A percentile compares a stretch with the other conserved stretches of the same genome.
phyloP scores from a whole-genome alignment of 495 filamentous ascomycete genomes.

The Neurospora cerealis region DNA sequence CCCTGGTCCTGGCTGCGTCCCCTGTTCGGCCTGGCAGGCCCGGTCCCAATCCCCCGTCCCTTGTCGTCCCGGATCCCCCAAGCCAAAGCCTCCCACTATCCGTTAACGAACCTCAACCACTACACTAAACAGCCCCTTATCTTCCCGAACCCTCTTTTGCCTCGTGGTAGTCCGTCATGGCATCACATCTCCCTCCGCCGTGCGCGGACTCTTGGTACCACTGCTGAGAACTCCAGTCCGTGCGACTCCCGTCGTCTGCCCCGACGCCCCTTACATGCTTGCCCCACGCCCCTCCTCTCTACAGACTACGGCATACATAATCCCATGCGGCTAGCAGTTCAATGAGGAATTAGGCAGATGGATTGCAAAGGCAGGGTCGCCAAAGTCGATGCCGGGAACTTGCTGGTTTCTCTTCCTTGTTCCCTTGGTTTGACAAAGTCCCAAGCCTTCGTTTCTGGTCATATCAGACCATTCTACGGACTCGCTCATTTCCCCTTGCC shows the following conservation, averaged over 20 bases:
- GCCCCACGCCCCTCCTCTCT: conserved; percentile 6
- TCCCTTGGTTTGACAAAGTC: not conserved
- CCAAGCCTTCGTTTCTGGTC: not conserved
- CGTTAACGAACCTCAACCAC: conserved; percentile 7
- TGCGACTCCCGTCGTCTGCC: not conserved
- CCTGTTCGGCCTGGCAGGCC: conserved; percentile 21
- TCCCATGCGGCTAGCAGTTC: conserved; percentile 14
- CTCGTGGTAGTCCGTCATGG: conserved; percentile 25
- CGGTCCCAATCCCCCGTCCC: conserved; percentile 18
- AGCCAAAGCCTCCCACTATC: conserved; percentile 1
- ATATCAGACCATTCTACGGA: not conserved
- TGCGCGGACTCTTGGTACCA: not conserved
- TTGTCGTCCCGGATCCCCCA: not conserved
- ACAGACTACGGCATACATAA: conserved; percentile 14
- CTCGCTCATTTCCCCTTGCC: not conserved
- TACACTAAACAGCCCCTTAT: conserved; percentile 17
- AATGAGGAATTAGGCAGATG: conserved; percentile 12
- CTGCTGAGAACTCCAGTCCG: not conserved
- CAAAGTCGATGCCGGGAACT: not conserved
- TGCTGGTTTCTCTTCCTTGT: not conserved
- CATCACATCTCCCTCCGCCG: conserved; percentile 10
- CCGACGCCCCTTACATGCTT: conserved; percentile 6
- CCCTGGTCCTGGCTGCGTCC: conserved; percentile 13
- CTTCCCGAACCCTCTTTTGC: conserved; percentile 31
- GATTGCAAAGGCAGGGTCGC: not conserved